Percentiles rank a stretch among this genome's conserved stretches.
Conservation (phyloP, 805 yeast species). For the Candida wancherniae region DNA sequence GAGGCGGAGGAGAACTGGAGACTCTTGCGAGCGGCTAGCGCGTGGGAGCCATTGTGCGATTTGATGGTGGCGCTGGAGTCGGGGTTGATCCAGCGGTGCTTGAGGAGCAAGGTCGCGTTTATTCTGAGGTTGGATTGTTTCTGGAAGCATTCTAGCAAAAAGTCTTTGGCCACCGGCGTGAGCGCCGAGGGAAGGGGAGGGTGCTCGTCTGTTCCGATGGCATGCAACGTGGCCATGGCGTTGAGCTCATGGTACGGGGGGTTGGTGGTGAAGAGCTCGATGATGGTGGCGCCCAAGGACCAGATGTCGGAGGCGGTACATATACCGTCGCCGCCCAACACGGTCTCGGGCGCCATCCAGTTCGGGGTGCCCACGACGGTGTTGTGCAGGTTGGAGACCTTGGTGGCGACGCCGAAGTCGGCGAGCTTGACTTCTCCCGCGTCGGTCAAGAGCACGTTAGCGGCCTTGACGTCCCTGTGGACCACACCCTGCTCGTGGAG, state of each 20-base stretch:
- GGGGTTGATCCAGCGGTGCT: constrained; percentile 56
- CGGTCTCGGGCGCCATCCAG: constrained; percentile 99
- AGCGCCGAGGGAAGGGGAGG: constrained; percentile 62
- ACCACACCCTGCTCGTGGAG: constrained; percentile 70
- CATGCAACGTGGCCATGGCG: constrained; percentile 77
- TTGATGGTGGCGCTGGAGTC: background rate
- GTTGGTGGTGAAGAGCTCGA: constrained; percentile 77
- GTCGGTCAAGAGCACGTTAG: constrained; percentile 17
- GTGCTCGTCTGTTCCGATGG: constrained; percentile 69
- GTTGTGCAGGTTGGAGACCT: constrained; percentile 25
- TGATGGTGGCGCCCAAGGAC: constrained; percentile 93
- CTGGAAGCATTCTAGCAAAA: constrained; percentile 64
- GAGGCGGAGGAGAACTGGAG: too few relatives aligned
- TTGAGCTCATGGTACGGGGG: constrained; percentile 82
- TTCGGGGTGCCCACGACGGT: constrained; percentile 82
- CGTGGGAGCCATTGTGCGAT: too few relatives aligned
- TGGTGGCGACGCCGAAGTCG: constrained; percentile 84
- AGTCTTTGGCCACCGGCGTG: constrained; percentile 45
- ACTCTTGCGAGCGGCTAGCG: too few relatives aligned
- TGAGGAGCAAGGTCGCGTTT: constrained; percentile 49
- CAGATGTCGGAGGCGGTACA: constrained; percentile 86
- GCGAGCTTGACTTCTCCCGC: constrained; percentile 18
- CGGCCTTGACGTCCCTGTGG: constrained; percentile 74
- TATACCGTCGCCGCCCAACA: constrained; percentile 72
- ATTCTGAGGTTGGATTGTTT: constrained; percentile 59